Evolutionary conservation across 2,329 filamentous ascomycete species (phyloP), one percentile per base, ranked within the genome.

Genomic region (Diaporthe aspalathi): DNA sequence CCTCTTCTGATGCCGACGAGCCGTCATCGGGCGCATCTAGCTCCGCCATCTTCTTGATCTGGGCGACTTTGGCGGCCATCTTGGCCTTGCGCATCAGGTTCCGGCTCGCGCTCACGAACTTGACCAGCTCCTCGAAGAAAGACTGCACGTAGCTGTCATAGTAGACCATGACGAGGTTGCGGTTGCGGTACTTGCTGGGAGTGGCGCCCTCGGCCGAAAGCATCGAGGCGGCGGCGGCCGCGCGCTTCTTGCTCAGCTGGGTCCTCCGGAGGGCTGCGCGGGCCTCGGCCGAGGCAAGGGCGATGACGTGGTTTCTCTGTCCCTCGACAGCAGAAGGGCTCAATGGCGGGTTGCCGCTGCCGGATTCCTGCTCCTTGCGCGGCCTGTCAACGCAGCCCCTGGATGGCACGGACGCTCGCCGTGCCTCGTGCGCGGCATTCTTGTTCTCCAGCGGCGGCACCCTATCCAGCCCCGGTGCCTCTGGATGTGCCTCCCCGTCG

Each of bases 141-240:
- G 90, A 90, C 79, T 98, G 94, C 4, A 97, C 91, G 73, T 94
- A 91, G 75, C 92, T 93, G 79, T 98, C 95, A 79, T 98, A 98
- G 81, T 94, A 95, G n/a, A 98, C 93, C 50, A 96, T 91, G 57
- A 95, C 91, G 86, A 94, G 92, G 70, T 87, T 91, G 74, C 92
- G 89, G 4, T 90, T 90, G 68, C 93, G 90, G 79, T 92, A 92
- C 73, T 90, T 89, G 63, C 57, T 65, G 14, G 84, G 80, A 1
- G 84, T 79, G 2, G 82, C 79, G 14, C 80, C 81, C 45, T 88
- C 86, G 45, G 81, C 83, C 52, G 87, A 89, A 65, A 85, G 75
- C 75, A 89, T 81, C 0, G 88, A 89, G 29, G 86, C 82, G 20
- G 86, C 62, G n/a, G 67, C 67, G 16, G 70, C 66, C 16, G 62